Conservation (phyloP, 2,329 filamentous ascomycete species). For the Talaromyces sp. region DNA sequence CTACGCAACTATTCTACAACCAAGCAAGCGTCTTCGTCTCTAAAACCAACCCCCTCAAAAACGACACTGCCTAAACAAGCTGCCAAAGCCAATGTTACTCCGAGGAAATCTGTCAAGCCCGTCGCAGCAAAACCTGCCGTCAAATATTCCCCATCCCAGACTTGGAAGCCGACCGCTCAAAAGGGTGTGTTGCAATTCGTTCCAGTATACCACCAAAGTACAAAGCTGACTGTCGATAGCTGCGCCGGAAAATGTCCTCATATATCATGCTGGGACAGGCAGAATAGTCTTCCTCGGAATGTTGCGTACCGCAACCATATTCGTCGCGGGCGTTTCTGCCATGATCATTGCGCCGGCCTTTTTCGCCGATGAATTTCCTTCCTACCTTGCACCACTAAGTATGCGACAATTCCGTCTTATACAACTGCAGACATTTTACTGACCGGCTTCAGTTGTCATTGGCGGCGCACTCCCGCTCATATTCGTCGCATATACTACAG, state of each 20-base stretch:
- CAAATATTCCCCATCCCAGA: slow-evolving; percentile 3
- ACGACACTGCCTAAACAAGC: not conserved
- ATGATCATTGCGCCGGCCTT: slow-evolving; percentile 62
- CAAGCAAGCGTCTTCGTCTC: not conserved
- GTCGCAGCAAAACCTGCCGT: not conserved
- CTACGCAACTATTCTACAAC: slow-evolving; percentile 8
- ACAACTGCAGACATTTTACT: slow-evolving; percentile 11
- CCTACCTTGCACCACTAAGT: slow-evolving; percentile 43
- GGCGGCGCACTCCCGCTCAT: slow-evolving; percentile 63
- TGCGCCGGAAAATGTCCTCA: slow-evolving; percentile 52
- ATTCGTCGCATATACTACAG: slow-evolving; percentile 61
- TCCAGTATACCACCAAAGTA: not conserved
- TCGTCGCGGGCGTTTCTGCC: slow-evolving; percentile 65
- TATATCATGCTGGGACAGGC: slow-evolving; percentile 72
- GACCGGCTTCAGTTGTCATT: slow-evolving; percentile 48
- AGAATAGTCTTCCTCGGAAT: slow-evolving; percentile 66
- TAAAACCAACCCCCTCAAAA: not conserved
- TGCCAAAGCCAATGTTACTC: slow-evolving; percentile 3
- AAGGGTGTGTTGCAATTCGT: slow-evolving; percentile 26
- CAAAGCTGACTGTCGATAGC: slow-evolving; percentile 23
- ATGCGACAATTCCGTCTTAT: slow-evolving; percentile 15
- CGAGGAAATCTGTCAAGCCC: not conserved
- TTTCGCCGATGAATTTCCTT: slow-evolving; percentile 42
- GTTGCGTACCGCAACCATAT: slow-evolving; percentile 67
- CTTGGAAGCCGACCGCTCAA: slow-evolving; percentile 26